Percentiles rank a stretch among this genome's conserved stretches.
Conservation (phyloP, 179 eudicot species). For the Vitellaria paradoxa region DNA sequence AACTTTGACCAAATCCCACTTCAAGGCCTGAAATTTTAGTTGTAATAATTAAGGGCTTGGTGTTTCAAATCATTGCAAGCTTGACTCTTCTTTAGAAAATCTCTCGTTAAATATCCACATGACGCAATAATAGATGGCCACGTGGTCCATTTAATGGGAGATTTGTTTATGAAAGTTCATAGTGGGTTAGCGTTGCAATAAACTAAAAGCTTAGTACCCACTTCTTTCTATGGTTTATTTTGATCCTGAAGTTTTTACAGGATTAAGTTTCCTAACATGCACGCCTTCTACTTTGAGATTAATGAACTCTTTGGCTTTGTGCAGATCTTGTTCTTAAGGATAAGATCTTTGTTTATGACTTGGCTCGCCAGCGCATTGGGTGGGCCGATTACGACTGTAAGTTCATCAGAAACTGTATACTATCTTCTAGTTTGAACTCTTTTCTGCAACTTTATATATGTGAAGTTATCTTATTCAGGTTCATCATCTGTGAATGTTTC, state of each 20-base stretch:
- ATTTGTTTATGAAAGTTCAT: too few species aligned
- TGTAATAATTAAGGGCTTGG: too few species aligned
- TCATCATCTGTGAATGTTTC: constrained; percentile 72
- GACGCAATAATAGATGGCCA: too few species aligned
- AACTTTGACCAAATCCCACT: too few species aligned
- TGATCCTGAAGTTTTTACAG: neutral
- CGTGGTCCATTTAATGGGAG: too few species aligned
- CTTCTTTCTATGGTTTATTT: too few species aligned
- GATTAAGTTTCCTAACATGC: neutral
- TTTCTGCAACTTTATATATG: neutral
- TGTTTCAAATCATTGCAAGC: too few species aligned
- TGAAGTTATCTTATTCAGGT: constrained; percentile 40
- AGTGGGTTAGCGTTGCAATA: too few species aligned
- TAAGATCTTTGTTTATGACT: constrained; percentile 76
- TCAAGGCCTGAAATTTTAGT: too few species aligned
- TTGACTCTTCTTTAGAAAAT: too few species aligned
- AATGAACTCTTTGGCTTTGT: constrained; percentile 7
- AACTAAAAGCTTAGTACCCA: too few species aligned
- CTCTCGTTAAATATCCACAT: too few species aligned
- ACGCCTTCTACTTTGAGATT: neutral
- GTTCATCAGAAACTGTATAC: constrained; percentile 17
- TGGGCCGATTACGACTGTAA: constrained; percentile 97
- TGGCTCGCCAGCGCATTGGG: constrained; percentile 74
- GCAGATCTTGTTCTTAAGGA: constrained; percentile 90
- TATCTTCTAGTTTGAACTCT: neutral